Percentiles rank a stretch among this genome's conserved stretches.
Conservation (phyloP, 495 filamentous ascomycete genomes). For the Amorphotheca resinae region DNA sequence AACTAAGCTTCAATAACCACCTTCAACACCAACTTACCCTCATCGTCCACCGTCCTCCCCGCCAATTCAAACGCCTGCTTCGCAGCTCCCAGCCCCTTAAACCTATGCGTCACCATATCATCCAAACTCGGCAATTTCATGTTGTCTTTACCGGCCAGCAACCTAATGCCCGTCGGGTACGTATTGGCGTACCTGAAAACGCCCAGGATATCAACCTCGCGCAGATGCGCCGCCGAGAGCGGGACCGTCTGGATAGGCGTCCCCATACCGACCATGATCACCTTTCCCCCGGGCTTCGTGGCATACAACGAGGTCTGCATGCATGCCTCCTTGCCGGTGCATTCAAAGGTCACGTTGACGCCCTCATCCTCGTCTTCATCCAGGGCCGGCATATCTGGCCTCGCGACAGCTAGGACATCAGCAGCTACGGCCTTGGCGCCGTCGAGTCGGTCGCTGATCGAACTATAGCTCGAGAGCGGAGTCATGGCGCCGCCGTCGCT, state of each 20-base stretch:
- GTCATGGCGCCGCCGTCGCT: conserved; percentile 31
- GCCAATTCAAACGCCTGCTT: conserved; percentile 69
- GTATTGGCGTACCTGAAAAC: conserved; percentile 86
- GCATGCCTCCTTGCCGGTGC: conserved; percentile 78
- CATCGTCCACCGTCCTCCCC: conserved; percentile 63
- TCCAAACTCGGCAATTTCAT: conserved; percentile 50
- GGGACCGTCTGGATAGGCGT: conserved; percentile 78
- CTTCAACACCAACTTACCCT: conserved; percentile 71
- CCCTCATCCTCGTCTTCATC: conserved; percentile 43
- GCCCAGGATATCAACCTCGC: conserved; percentile 86
- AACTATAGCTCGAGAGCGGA: conserved; percentile 27
- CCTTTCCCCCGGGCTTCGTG: conserved; percentile 61
- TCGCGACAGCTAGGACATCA: conserved; percentile 37
- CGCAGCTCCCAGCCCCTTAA: conserved; percentile 50
- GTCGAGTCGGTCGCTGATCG: conserved; percentile 37
- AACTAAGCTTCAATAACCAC: conserved; percentile 56
- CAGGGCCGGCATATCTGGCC: conserved; percentile 14
- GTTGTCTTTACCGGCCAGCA: conserved; percentile 43
- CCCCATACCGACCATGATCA: conserved; percentile 93
- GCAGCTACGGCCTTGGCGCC: conserved; percentile 45
- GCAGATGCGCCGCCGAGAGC: conserved; percentile 68
- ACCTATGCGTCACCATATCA: conserved; percentile 65
- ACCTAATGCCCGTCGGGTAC: conserved; percentile 64
- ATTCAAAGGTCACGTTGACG: conserved; percentile 76
- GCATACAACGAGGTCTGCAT: conserved; percentile 81